Evolutionary conservation across 345 rosid genomes (phyloP).

Genomic region (Cardamine resedifolia): DNA sequence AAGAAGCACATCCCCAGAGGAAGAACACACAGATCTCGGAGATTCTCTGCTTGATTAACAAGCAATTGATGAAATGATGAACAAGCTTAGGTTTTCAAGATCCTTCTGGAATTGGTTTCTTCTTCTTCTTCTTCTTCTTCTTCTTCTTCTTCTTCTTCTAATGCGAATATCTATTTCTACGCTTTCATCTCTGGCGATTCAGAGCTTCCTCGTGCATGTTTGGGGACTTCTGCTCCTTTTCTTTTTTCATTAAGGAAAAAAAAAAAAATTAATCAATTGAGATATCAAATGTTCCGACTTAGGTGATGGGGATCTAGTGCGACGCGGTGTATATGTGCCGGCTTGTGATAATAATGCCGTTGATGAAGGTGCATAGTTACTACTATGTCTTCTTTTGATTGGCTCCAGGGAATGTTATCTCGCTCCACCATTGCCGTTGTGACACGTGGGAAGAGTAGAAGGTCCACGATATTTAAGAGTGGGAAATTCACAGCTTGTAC

Average conservation of each 20-base stretch:
- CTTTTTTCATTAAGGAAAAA: neutral
- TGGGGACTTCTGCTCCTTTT: constrained; percentile 25
- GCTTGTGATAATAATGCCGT: constrained; percentile 10
- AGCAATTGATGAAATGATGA: constrained; percentile 22
- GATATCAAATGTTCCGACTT: neutral
- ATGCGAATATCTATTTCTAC: constrained; percentile 10
- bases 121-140: neutral
- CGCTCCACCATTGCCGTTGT: neutral
- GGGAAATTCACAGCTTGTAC: neutral
- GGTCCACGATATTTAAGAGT: neutral
- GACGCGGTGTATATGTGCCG: constrained; percentile 30
- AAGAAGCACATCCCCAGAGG: constrained; percentile 37
- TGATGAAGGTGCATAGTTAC: neutral
- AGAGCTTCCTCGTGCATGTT: constrained; percentile 46
- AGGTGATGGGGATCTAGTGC: constrained; percentile 13
- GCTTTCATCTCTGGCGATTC: constrained; percentile 28
- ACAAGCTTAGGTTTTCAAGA: constrained; percentile 47
- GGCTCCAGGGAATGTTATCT: neutral
- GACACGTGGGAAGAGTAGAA: constrained; percentile 5
- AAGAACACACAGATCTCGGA: constrained; percentile 27
- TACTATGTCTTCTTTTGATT: constrained; percentile 12
- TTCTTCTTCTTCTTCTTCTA: neutral
- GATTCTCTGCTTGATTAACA: constrained; percentile 41
- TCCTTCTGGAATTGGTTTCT: constrained; percentile 3
- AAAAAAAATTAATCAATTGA: neutral